Evolutionary conservation across 2,329 filamentous ascomycete genomes (phyloP).

Genomic region (Dactylellina sp.): DNA sequence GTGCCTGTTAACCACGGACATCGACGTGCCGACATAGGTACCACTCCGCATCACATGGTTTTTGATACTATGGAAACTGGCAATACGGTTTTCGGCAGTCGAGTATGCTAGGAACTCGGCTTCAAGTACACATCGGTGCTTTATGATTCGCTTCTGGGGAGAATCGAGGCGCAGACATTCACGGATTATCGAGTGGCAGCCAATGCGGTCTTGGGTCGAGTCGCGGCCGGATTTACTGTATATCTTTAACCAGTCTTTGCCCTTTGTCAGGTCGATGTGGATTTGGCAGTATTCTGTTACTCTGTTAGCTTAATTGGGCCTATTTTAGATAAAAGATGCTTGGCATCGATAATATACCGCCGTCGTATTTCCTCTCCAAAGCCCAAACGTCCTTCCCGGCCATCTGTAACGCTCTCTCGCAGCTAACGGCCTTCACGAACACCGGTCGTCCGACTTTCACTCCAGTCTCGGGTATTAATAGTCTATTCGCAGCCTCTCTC

Average conservation of each 20-base stretch:
- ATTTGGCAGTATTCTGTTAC: constrained; percentile 88
- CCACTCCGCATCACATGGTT: constrained; percentile 83
- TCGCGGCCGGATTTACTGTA: constrained; percentile 95
- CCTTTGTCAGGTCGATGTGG: constrained; percentile 76
- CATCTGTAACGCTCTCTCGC: constrained; percentile 33
- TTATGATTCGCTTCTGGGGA: constrained; percentile 70
- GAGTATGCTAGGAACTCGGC: constrained; percentile 85
- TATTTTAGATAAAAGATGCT: no score
- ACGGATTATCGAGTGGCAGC: constrained; percentile 69
- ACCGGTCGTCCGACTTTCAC: constrained; percentile 59
- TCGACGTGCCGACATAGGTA: constrained; percentile 75
- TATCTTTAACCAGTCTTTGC: constrained; percentile 73
- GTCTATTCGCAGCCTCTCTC: constrained; percentile 28
- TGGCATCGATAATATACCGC: constrained; percentile 41
- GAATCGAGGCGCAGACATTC: constrained; percentile 74
- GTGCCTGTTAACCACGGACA: constrained; percentile 63
- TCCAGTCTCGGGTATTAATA: constrained; percentile 58
- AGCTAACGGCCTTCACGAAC: constrained; percentile 59
- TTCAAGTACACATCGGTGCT: constrained; percentile 78
- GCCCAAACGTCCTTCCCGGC: constrained; percentile 52
- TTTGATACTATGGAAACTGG: constrained; percentile 84
- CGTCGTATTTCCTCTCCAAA: constrained; percentile 61
- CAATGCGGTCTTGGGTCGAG: constrained; percentile 77
- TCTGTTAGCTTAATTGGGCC: no score
- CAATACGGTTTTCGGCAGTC: constrained; percentile 72